Evolutionary conservation across 2,329 filamentous ascomycete genomes (phyloP).

Genomic region (Tolypocladium endophyticum): DNA sequence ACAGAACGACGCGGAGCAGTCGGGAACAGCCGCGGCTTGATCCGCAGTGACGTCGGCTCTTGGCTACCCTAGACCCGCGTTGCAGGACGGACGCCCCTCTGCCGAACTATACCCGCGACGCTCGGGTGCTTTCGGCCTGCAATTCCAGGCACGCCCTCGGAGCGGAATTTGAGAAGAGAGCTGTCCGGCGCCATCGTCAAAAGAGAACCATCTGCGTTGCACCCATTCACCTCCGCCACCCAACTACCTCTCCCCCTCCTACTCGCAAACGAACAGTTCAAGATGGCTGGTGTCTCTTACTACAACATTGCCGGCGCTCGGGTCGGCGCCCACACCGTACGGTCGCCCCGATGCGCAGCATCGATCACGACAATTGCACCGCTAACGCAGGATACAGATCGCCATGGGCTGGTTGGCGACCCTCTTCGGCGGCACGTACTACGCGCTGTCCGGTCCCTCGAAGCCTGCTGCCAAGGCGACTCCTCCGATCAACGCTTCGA

Average conservation of each 20-base stretch:
- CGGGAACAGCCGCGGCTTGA: not conserved
- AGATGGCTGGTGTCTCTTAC: constrained; percentile 27
- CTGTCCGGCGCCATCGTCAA: constrained; percentile 5
- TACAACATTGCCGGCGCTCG: constrained; percentile 50
- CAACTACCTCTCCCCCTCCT: constrained; percentile 16
- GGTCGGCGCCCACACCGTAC: constrained; percentile 51
- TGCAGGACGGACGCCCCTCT: not conserved
- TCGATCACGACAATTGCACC: not conserved
- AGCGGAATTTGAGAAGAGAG: constrained; percentile 11
- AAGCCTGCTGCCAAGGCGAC: constrained; percentile 32
- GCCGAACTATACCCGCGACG: constrained; percentile 19
- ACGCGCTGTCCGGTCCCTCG: constrained; percentile 32
- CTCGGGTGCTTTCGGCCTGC: constrained; percentile 13
- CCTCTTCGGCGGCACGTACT: constrained; percentile 38
- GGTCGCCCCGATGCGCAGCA: constrained; percentile 16
- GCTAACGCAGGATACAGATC: constrained; percentile 27
- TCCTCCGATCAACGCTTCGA: constrained; percentile 52
- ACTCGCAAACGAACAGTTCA: constrained; percentile 11
- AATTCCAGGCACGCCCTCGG: constrained; percentile 20
- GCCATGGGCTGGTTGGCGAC: constrained; percentile 44
- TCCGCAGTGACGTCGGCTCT: not conserved
- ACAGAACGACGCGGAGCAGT: not conserved
- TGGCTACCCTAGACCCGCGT: not conserved
- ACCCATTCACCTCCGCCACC: constrained; percentile 18
- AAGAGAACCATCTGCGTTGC: constrained; percentile 11